Evolutionary conservation across 1,139 yeast species (phyloP).

Genomic region (Yamadazyma siamensis): DNA sequence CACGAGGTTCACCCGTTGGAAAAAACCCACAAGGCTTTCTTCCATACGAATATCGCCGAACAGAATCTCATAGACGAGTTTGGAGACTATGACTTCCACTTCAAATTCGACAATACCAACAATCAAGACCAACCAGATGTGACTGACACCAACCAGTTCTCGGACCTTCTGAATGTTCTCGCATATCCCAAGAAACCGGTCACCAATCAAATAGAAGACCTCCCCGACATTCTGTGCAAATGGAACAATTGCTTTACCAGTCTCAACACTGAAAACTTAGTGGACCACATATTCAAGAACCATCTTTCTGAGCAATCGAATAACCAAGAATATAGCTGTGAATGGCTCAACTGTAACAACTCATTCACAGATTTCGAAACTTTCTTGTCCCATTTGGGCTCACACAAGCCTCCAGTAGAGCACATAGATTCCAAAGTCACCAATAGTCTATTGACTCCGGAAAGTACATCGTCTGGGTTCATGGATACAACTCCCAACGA

Average conservation of each 20-base stretch:
- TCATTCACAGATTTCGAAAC: constrained; percentile 48
- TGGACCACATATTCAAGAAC: constrained; percentile 54
- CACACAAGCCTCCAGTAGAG: constrained; percentile 31
- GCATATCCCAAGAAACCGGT: no score
- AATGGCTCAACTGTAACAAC: constrained; percentile 70
- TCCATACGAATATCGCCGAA: constrained; percentile 42
- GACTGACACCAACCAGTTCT: not conserved
- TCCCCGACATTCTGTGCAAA: constrained; percentile 29
- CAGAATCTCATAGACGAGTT: constrained; percentile 8
- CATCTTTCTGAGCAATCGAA: constrained; percentile 44
- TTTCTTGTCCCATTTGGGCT: constrained; percentile 58
- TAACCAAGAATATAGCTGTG: constrained; percentile 46
- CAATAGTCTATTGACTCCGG: constrained; percentile 4
- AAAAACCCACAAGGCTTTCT: constrained; percentile 42
- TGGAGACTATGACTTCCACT: constrained; percentile 40
- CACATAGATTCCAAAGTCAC: not conserved
- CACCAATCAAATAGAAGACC: constrained; percentile 3
- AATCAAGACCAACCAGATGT: not conserved
- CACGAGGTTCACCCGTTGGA: constrained; percentile 33
- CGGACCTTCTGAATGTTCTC: not conserved
- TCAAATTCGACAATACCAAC: constrained; percentile 36
- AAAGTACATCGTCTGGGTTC: constrained; percentile 1
- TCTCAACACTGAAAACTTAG: constrained; percentile 43
- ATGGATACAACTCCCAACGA: constrained; percentile 5
- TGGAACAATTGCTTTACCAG: constrained; percentile 54